A percentile compares a stretch with the other conserved stretches of the same genome.
These are phyloP conservation scores for Punctularia strigosozonata DNA, from an alignment of 768 basidiomycete genomes.

Conservation along the genomic window DNA sequence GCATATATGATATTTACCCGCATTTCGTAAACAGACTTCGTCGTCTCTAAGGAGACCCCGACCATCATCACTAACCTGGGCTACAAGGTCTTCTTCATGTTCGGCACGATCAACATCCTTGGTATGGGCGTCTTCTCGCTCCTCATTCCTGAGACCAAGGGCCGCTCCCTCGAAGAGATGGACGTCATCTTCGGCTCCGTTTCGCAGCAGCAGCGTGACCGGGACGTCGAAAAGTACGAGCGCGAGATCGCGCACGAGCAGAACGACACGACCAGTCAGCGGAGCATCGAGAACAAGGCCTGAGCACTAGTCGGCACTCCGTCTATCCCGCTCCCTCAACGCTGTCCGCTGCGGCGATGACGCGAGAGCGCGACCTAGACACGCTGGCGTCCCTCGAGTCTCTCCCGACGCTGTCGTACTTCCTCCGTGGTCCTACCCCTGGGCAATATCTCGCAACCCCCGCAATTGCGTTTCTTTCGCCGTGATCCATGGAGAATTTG, in stretches of 20 bases:
- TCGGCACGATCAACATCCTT: slow-evolving; percentile 59
- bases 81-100: slow-evolving; percentile 70
- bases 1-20: not conserved
- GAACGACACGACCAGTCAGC: slow-evolving; percentile 2
- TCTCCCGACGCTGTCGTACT: too few relatives aligned
- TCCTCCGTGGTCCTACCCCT: too few relatives aligned
- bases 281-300: slow-evolving; percentile 4
- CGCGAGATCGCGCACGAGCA: slow-evolving; percentile 4
- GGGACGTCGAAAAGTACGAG: not conserved
- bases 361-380: too few relatives aligned
- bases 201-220: not conserved
- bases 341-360: too few relatives aligned
- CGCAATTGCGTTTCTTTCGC: too few relatives aligned
- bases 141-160: slow-evolving; percentile 51
- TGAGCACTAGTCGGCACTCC: too few relatives aligned
- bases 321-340: too few relatives aligned
- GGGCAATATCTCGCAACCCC: too few relatives aligned
- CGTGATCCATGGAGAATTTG: too few relatives aligned
- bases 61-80: slow-evolving; percentile 46
- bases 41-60: slow-evolving; percentile 62
- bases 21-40: slow-evolving; percentile 37
- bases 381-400: too few relatives aligned
- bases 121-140: slow-evolving; percentile 59
- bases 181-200: slow-evolving; percentile 23
- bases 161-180: slow-evolving; percentile 40